Base-by-base conservation (phyloP, 345 rosid species). In the Cardamine chenopodiifolia region DNA sequence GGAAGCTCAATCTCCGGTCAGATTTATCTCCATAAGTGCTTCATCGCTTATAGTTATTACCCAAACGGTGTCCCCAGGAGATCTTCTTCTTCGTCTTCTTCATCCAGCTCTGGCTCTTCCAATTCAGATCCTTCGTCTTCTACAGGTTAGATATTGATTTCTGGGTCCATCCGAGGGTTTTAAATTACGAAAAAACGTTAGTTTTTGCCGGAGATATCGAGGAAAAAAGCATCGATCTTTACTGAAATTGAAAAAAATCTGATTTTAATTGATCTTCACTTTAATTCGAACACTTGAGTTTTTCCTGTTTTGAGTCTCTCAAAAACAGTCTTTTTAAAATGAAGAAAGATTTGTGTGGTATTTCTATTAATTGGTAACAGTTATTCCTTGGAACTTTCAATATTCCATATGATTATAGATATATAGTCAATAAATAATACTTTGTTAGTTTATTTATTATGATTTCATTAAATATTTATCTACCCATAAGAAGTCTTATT, bases 1-100 rank as follows among this genome's bases (percentile, higher is more conserved):
- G 99, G 99, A 23, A 83, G 78, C 68, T 61, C 99, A 29, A 82
- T 86, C 44, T 90, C 97, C 6, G 99, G 97, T 57, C 98, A 95
- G 79, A 75, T 95, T 44, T 95, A 95, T 74, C 83, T 95, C 5
- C 90, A 92, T 28, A 95, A 96, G 73, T 95, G 99, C 79, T 95
- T 92, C 48, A 76, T 92, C 4, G 89, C 97, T 69, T 95, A 90
- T 69, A 84, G 70, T 29, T 91, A 91, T 78, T 90, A 84, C 63
- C 96, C 99, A 26, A 90, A 92, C 82, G 99, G 99, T 37, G 94
- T 89, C 6, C 97, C 99, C 4, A 82, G 81, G 52, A 79, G 93
- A 2, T 70, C 86, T 11, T 83, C 87, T 2, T 75, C 78, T 40
- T 49, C 63, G 80, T 82, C 88, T 0, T 81, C 93, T 1, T 82